Percentiles rank a stretch among this genome's conserved stretches.
Conservation (phyloP, 1,139 yeast genomes). For the Magnusiomyces ingens region DNA sequence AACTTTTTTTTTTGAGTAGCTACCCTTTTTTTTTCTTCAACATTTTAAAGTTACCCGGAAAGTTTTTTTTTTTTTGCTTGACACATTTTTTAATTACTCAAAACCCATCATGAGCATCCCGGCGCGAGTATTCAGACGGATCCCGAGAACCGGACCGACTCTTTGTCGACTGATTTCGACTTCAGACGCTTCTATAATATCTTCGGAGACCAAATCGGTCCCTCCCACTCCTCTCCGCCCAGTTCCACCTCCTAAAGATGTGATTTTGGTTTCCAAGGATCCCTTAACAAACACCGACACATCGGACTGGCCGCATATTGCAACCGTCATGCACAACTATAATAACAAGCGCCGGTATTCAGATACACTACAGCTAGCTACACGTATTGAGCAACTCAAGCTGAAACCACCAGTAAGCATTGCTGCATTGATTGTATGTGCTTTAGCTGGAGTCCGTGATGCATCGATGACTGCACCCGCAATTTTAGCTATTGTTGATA, state of each 20-base stretch:
- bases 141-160: background rate
- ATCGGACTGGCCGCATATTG: conserved; percentile 3
- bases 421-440: conserved; percentile 10
- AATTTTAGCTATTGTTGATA: conserved; percentile 13
- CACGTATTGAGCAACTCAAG: conserved; percentile 13
- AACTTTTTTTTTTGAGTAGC: background rate
- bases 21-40: background rate
- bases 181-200: background rate
- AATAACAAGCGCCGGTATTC: conserved; percentile 2
- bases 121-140: conserved; percentile 2
- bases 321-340: conserved; percentile 1
- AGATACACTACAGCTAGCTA: conserved; percentile 15
- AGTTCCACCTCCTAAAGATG: background rate
- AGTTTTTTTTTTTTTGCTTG: background rate
- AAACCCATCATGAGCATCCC: too few relatives aligned
- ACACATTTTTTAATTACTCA: background rate
- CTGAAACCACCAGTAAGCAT: conserved; percentile 14
- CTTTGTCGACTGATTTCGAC: background rate
- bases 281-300: background rate
- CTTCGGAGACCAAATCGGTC: background rate
- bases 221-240: background rate
- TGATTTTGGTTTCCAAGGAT: background rate
- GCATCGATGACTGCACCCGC: conserved; percentile 7
- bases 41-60: background rate
- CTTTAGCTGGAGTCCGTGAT: conserved; percentile 11